These are phyloP conservation scores for Choanephora cucurbitarum DNA, from an alignment of 371 early-diverging fungal species.

Conservation along the genomic window DNA sequence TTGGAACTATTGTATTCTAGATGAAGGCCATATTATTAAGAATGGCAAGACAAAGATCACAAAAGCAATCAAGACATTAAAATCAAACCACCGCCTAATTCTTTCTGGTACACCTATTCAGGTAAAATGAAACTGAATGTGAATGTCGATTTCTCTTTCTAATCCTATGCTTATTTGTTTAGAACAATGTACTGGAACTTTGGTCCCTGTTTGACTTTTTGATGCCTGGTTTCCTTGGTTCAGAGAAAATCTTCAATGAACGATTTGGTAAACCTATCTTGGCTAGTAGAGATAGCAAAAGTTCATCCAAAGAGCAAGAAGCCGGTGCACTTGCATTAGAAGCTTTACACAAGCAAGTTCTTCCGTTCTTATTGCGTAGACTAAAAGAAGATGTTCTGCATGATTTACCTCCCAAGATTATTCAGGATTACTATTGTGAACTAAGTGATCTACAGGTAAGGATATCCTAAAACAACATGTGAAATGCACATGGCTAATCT, in stretches of 20 bases:
- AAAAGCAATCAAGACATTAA: conserved; percentile 80
- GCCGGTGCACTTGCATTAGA: conserved; percentile 88
- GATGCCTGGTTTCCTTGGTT: conserved; percentile 97
- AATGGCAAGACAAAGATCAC: conserved; percentile 96
- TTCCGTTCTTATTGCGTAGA: conserved; percentile 97
- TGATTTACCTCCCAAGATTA: conserved; percentile 99
- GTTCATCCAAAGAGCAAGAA: conserved; percentile 80
- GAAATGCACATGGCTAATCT: background rate
- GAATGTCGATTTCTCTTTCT: background rate
- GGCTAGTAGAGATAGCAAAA: conserved; percentile 87
- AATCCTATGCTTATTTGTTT: too few relatives aligned
- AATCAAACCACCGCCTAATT: conserved; percentile 89
- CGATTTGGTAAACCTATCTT: conserved; percentile 90
- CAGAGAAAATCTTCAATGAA: conserved; percentile 89
- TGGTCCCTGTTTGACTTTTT: conserved; percentile 99
- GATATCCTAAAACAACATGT: background rate
- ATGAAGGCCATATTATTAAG: conserved; percentile 99
- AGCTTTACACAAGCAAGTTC: conserved; percentile 93
- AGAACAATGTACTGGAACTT: conserved; percentile 96
- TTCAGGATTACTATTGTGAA: conserved; percentile 97
- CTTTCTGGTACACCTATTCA: conserved; percentile 99
- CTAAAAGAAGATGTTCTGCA: conserved; percentile 98
- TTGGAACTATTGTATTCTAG: conserved; percentile 98
- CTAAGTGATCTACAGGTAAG: conserved; percentile 79
- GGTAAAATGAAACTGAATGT: conserved; percentile 22